Percentiles rank a stretch among this genome's conserved stretches.
Conservation (phyloP, 2,329 filamentous ascomycete species). For the Aureobasidium mangrovei region DNA sequence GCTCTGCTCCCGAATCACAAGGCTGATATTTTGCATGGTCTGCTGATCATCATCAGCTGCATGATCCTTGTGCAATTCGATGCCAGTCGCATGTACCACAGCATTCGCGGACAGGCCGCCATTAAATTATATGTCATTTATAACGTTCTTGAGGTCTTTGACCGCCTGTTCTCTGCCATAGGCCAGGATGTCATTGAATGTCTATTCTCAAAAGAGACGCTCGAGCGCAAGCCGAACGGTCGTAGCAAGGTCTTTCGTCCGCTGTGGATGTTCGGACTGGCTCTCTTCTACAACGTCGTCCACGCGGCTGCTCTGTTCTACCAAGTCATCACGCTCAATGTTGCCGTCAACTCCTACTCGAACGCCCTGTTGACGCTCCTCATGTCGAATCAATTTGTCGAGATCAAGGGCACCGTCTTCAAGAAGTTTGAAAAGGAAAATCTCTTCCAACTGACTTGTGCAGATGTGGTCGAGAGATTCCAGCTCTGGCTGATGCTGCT, state of each 20-base stretch:
- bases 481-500: constrained; percentile 96
- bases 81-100: constrained; percentile 95
- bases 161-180: constrained; percentile 79
- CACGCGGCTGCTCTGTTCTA: constrained; percentile 89
- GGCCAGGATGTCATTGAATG: constrained; percentile 96
- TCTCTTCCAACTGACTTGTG: constrained; percentile 89
- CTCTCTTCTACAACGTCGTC: constrained; percentile 76
- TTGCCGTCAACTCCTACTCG: constrained; percentile 96
- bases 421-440: constrained; percentile 99
- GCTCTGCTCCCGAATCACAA: constrained; percentile 82
- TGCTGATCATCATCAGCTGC: constrained; percentile 80
- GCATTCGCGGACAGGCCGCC: constrained; percentile 88
- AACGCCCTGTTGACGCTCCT: constrained; percentile 88
- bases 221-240: constrained; percentile 79
- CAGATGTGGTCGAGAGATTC: constrained; percentile 93
- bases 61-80: constrained; percentile 82
- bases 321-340: constrained; percentile 94
- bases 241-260: constrained; percentile 85
- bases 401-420: constrained; percentile 97
- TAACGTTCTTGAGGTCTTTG: constrained; percentile 89
- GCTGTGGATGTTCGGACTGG: constrained; percentile 81
- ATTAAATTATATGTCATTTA: constrained; percentile 99
- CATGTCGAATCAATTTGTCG: constrained; percentile 95
- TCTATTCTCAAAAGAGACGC: constrained; percentile 83
- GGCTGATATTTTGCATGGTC: constrained; percentile 84